Evolutionary conservation across 1,284 basidiomycete genomes (phyloP).

Genomic region (Austroboletus niveus): DNA sequence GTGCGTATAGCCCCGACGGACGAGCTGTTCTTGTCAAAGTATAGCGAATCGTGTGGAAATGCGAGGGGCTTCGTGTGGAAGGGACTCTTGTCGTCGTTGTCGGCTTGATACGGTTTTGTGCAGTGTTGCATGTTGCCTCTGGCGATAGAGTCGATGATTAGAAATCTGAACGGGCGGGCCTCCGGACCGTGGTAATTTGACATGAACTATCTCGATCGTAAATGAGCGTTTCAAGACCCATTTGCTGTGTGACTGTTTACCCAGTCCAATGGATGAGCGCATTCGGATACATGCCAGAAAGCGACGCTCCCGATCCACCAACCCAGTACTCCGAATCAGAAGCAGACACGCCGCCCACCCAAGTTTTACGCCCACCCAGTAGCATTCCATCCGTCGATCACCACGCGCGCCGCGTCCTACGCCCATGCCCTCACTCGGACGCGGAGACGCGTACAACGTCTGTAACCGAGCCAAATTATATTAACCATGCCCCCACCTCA

Average conservation of each 20-base stretch:
- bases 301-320: not conserved
- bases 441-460: too few species aligned
- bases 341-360: conserved; percentile 6
- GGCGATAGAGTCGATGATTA: too few species aligned
- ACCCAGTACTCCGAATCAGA: too few species aligned
- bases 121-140: too few species aligned
- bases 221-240: not conserved
- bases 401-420: too few species aligned
- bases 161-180: too few species aligned
- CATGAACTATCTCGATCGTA: not conserved
- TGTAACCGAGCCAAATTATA: too few species aligned
- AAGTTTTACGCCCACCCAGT: not conserved
- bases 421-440: too few species aligned
- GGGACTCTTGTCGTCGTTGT: conserved; percentile 52
- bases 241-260: not conserved
- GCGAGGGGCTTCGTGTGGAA: conserved; percentile 74
- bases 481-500: too few species aligned
- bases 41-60: conserved; percentile 70
- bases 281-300: conserved; percentile 13
- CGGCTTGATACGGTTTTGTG: conserved; percentile 13
- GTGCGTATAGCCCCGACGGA: conserved; percentile 47
- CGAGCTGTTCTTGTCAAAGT: conserved; percentile 70
- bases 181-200: too few species aligned
- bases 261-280: conserved; percentile 5
- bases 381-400: not conserved